Evolutionary conservation across 2,329 filamentous ascomycete genomes (phyloP).

Genomic region (Fusarium praegraminearum): DNA sequence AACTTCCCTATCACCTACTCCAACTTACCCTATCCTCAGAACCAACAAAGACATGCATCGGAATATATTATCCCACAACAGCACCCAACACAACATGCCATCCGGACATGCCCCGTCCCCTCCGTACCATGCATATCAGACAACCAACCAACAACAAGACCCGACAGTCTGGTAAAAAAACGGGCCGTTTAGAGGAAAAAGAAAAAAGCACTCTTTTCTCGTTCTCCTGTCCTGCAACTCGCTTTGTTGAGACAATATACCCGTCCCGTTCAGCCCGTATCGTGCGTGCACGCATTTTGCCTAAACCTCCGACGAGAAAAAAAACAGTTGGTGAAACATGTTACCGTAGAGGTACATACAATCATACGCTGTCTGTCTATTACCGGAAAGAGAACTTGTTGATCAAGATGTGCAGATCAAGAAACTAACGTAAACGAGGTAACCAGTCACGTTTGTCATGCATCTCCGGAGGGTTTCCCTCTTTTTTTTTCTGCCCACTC

Average conservation of each 20-base stretch:
- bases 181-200: constrained; percentile 25
- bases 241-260: constrained; percentile 5
- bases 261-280: constrained; percentile 6
- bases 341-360: background rate
- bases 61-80: background rate
- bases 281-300: constrained; percentile 20
- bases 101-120: constrained; percentile 6
- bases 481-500: background rate
- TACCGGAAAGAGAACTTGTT: constrained; percentile 4
- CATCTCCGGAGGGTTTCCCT: constrained; percentile 1
- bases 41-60: background rate
- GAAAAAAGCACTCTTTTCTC: background rate
- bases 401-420: constrained; percentile 4
- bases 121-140: constrained; percentile 13
- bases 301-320: constrained; percentile 16
- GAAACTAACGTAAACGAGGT: background rate
- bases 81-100: constrained; percentile 1
- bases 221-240: background rate
- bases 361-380: constrained; percentile 7
- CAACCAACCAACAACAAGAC: constrained; percentile 11
- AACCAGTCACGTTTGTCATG: constrained; percentile 8
- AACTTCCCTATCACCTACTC: too few species aligned
- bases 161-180: constrained; percentile 36
- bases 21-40: background rate
- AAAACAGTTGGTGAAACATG: constrained; percentile 20